Base-by-base conservation (phyloP, 768 basidiomycete genomes). In the Crassisporium funariophilum region DNA sequence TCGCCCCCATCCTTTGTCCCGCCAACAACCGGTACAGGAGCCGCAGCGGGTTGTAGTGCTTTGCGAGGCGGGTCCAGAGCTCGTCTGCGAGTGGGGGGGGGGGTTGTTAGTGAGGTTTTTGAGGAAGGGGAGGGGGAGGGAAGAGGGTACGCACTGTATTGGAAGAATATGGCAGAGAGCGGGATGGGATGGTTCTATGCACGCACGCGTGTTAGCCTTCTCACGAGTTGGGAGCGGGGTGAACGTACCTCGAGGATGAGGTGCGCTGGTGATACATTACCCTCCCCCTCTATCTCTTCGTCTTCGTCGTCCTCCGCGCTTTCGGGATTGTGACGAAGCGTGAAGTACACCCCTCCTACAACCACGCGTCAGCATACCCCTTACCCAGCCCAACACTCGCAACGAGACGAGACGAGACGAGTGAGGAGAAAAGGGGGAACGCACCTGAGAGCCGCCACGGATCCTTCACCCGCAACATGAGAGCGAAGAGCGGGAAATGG, bases 401-500 rank as follows among this genome's bases (percentile, higher is more conserved):
- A n/a, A n/a, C n/a, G n/a, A n/a, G n/a, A n/a, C n/a, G n/a, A 29
- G 12, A 22, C 15, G n/a, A 23, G 12, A 58, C 45, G 19, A 19
- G 6, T 4, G 15, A 22, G 20, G 15, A 24, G 5, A 13, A 23
- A 24, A 31, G 24, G 49, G 24, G 46, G 19, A 19, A 43, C 61
- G 43, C 45, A 88, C 94, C 90, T 47, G 95, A 92, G 6, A 97
- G 59, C 21, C 95, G 75, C 56, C 77, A 76, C 1, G 91, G 84
- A 59, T 95, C 91, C 64, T 98, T 97, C 6, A 83, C 54, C 20
- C 91, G 75, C 22, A 98, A 63, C 78, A 95, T 83, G 21, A 98
- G 63, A 0, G 86, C 87, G 63, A 98, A 98, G 2, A 98, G 70
- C 1, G 95, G 94, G 53, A 97, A 97, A 53, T 92, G 86, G 52